Base-by-base conservation (phyloP, 257 asterid species). In the Solanum rostratum region DNA sequence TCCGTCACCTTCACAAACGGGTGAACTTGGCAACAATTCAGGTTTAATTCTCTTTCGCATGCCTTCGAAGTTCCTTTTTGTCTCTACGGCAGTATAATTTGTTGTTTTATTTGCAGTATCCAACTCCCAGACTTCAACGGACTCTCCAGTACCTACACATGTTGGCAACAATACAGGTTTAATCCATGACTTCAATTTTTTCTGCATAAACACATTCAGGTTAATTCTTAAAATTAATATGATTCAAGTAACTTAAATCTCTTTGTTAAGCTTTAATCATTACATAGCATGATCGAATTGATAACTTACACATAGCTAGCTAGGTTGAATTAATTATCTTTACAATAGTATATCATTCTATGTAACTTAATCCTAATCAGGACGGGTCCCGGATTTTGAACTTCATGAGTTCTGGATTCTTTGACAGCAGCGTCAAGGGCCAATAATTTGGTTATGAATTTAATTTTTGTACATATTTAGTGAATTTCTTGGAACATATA, bases 61-160 rank as follows among this genome's bases (percentile, higher is more conserved):
- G 37, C 37, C 37, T 33, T 5, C 37, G 37, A n/a, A n/a, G n/a
- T 54, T 12, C 27, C n/a, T 76, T 76, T 49, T 16, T 49, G 24
- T 76, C 24, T 22, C 37, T 33, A 5, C 37, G 37, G 10, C 5
- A 13, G 55, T 19, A 1, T 20, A 33, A 37, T 18, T 10, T 22
- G 24, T n/a, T 8, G 7, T 46, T 43, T 30, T 16, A 2, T 22
- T 24, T 54, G 10, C 39, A 53, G 24, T 52, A 7, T 22, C 70
- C 30, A 84, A 22, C 82, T 81, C 86, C 92, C 81, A 91, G 22
- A 88, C 80, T 54, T 57, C 85, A 49, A 60, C 85, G 78, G 87
- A 86, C 52, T 83, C 90, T 65, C 74, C 85, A 16, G 1, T 27
- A 50, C 20, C 70, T 33, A 57, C 78, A 73, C 63, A 55, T 54